Evolutionary conservation across 1,139 yeast genomes (phyloP), one percentile per base, ranked within the genome.

Genomic region (Yamadazyma aaseri): DNA sequence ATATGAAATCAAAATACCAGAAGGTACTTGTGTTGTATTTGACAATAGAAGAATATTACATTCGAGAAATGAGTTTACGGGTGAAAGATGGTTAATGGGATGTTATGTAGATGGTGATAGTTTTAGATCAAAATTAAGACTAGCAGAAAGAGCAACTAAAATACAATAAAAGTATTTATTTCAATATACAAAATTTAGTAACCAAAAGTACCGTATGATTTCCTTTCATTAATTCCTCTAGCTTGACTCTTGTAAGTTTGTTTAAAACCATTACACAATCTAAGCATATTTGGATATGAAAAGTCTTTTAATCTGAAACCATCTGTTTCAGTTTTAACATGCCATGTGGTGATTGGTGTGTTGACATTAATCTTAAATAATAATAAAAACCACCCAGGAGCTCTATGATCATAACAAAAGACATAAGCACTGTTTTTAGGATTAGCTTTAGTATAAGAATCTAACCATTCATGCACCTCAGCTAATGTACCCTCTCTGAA

Each of bases 221-320:
- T 46, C 17, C 48, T 45, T 17, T 48, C 50, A 9, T 50, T 35
- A 20, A 55, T 40, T 20, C 44, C 43, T 34, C 60, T 53, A 17
- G 62, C 58, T 40, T 61, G 65, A 34, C 66, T 58, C 56, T 69
- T 69, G 53, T 65, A 68, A 10, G 72, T 65, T 45, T 67, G 73
- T 69, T 92, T 92, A 77, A 92, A 94, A 14, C 98, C 99, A 53
- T 92, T 92, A 65, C 96, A 86, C 51, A 92, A 72, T 43, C 86
- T 79, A 42, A 79, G 79, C 72, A 92, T 87, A 55, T 85, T 89
- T 16, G 96, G 92, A 56, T 90, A 92, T 17, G 80, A 76, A 55
- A 84, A 84, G 17, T 83, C 83, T 56, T 81, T 80, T 56, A 92
- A 70, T 50, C 79, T 80, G 55, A 78, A 92, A 5, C 97, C 97